Percentiles rank a stretch among this genome's conserved stretches.
Evolutionary conservation across 2,329 filamentous ascomycete genomes (phyloP).

Genomic region (Arthrinium puccinioides): DNA sequence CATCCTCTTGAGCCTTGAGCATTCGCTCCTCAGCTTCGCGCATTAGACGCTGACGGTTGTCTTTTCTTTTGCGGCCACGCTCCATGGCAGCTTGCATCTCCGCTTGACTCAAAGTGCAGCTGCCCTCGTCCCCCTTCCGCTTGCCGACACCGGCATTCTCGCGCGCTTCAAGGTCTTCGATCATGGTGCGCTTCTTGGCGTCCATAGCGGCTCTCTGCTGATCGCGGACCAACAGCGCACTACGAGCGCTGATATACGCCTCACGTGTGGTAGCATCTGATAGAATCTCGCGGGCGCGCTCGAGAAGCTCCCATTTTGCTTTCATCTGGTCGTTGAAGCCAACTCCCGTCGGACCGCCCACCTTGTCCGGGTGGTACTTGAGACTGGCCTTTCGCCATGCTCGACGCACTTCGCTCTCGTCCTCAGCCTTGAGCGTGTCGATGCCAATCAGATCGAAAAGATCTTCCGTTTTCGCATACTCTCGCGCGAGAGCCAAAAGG

Average conservation of each 20-base stretch:
- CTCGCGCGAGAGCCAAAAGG: slow-evolving; percentile 44
- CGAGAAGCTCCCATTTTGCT: slow-evolving; percentile 71
- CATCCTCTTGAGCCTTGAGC: slow-evolving; percentile 19
- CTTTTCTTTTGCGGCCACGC: slow-evolving; percentile 25
- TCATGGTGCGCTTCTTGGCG: slow-evolving; percentile 65
- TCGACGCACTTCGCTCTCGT: slow-evolving; percentile 60
- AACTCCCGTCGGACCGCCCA: slow-evolving; percentile 43
- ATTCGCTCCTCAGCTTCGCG: slow-evolving; percentile 32
- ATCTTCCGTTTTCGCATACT: slow-evolving; percentile 59
- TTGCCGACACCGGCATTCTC: slow-evolving; percentile 48
- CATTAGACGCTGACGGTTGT: slow-evolving; percentile 34
- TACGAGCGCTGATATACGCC: slow-evolving; percentile 71
- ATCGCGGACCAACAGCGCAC: slow-evolving; percentile 62
- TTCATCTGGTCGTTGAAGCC: slow-evolving; percentile 58
- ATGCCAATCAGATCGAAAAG: slow-evolving; percentile 73
- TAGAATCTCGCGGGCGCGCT: slow-evolving; percentile 81
- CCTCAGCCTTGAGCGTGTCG: slow-evolving; percentile 53
- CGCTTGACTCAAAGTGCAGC: slow-evolving; percentile 11
- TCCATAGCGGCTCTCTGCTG: slow-evolving; percentile 68
- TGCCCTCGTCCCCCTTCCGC: slow-evolving; percentile 52
- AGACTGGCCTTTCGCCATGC: slow-evolving; percentile 80
- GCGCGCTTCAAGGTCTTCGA: slow-evolving; percentile 76
- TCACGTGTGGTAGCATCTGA: slow-evolving; percentile 62
- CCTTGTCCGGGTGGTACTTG: slow-evolving; percentile 91
- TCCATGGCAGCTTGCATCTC: slow-evolving; percentile 25